Evolutionary conservation across 768 basidiomycete species (phyloP).

Genomic region (Agaricus subrufescens): DNA sequence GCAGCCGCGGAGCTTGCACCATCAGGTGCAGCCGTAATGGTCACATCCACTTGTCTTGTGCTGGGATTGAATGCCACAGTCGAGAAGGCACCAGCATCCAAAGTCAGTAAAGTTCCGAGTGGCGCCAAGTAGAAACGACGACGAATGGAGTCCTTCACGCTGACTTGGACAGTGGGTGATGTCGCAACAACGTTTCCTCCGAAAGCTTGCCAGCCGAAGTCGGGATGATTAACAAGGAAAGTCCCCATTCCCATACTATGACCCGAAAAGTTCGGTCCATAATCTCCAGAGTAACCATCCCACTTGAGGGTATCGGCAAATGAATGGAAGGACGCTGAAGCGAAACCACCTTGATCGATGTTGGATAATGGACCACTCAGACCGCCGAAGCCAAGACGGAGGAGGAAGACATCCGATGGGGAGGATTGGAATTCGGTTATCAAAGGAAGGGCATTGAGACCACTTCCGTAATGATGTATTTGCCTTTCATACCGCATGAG

Average conservation of each 20-base stretch:
- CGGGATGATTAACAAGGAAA: conserved; percentile 45
- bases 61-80: conserved; percentile 34
- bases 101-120: conserved; percentile 36
- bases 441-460: conserved; percentile 51
- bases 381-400: conserved; percentile 50
- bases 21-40: conserved; percentile 34
- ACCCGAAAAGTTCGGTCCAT: conserved; percentile 56
- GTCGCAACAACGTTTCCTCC: conserved; percentile 42
- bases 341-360: conserved; percentile 55
- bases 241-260: conserved; percentile 46
- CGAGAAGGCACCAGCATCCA: conserved; percentile 52
- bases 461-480: conserved; percentile 56
- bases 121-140: conserved; percentile 49
- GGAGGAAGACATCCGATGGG: conserved; percentile 45
- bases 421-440: conserved; percentile 42
- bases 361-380: conserved; percentile 48
- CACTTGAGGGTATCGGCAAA: conserved; percentile 52
- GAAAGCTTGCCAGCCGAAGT: conserved; percentile 60
- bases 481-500: conserved; percentile 51
- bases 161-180: conserved; percentile 37
- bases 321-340: conserved; percentile 55
- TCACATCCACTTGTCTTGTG: conserved; percentile 32
- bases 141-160: conserved; percentile 42
- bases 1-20: conserved; percentile 36
- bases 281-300: conserved; percentile 57